These are phyloP conservation scores for Abrus precatorius DNA, from an alignment of 306 rosid genomes.

Conservation along the genomic window DNA sequence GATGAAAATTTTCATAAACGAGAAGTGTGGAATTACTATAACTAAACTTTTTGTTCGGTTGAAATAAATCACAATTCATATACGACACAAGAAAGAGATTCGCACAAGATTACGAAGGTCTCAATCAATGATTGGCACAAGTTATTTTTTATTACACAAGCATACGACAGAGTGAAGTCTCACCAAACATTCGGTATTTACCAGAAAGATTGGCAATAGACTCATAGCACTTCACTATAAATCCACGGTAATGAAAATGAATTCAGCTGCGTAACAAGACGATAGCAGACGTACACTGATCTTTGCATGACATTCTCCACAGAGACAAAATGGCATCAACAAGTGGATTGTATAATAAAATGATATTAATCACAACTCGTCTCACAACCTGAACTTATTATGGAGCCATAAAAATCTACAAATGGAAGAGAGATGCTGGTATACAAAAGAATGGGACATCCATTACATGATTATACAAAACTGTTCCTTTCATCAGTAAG, in stretches of 20 bases:
- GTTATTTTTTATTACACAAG: background rate
- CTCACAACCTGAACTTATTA: slow-evolving; percentile 23
- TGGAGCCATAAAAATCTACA: slow-evolving; percentile 41
- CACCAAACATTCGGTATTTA: background rate
- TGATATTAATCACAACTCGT: slow-evolving; percentile 29
- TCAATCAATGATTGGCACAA: background rate
- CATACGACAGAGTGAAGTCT: background rate
- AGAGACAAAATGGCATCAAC: slow-evolving; percentile 26
- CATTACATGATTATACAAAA: slow-evolving; percentile 54
- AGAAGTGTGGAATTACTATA: background rate
- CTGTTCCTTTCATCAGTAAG: slow-evolving; percentile 33
- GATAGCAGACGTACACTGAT: background rate
- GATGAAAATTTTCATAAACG: background rate
- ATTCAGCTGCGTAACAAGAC: background rate
- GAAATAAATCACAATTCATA: background rate
- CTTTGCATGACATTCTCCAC: slow-evolving; percentile 30
- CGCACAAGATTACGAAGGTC: background rate
- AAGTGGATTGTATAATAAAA: slow-evolving; percentile 8
- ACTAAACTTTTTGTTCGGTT: background rate
- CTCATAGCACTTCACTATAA: background rate
- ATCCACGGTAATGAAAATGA: slow-evolving; percentile 8
- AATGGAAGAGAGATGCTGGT: slow-evolving; percentile 39
- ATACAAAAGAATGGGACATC: slow-evolving; percentile 55
- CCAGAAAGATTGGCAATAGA: background rate
- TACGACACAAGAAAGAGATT: background rate